Evolutionary conservation across 768 basidiomycete species (phyloP).

Genomic region (Lentinula sp.): DNA sequence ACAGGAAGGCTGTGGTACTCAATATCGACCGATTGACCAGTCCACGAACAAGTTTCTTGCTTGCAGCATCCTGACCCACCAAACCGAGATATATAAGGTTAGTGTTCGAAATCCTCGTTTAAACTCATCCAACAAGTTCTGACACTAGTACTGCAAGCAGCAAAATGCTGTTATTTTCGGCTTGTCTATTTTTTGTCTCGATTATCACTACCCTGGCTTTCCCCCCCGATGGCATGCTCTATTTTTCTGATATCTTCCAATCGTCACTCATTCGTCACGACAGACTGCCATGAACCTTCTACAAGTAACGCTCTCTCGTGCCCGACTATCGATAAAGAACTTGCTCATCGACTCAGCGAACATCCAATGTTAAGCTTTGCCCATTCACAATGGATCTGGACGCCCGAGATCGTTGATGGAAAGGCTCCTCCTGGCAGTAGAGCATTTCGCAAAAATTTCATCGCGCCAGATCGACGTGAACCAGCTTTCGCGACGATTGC

Average conservation of each 20-base stretch:
- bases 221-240: background rate
- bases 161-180: background rate
- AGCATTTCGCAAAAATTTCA: conserved; percentile 24
- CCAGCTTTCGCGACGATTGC: conserved; percentile 16
- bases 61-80: no score
- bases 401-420: conserved; percentile 11
- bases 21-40: no score
- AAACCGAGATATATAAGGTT: no score
- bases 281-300: background rate
- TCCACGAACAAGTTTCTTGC: no score
- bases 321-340: background rate
- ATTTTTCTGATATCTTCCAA: no score
- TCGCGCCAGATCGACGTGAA: conserved; percentile 17
- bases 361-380: background rate
- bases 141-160: background rate
- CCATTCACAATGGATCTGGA: conserved; percentile 23
- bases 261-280: background rate
- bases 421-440: conserved; percentile 10
- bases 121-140: background rate
- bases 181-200: background rate
- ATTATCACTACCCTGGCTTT: background rate
- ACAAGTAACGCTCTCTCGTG: background rate
- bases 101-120: background rate
- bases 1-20: no score
- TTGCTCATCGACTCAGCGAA: background rate